Evolutionary conservation across 2,329 filamentous ascomycete species (phyloP), one percentile per base, ranked within the genome.

Genomic region (Chrysoporthe deuterocubensis): DNA sequence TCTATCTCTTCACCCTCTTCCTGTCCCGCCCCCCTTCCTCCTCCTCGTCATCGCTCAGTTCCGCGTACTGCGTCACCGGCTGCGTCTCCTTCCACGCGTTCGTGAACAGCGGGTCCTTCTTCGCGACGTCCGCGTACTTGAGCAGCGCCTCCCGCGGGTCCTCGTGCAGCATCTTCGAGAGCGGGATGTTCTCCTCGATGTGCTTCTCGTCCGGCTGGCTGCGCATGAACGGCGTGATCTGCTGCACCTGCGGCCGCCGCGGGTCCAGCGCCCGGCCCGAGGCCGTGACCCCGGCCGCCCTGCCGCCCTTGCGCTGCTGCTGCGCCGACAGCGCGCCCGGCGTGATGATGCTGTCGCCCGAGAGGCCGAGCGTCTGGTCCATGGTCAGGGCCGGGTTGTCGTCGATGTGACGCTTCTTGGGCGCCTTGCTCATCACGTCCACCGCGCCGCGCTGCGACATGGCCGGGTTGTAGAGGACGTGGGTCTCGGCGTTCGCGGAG

Each of bases 351-450:
- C 90, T 87, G 75, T 98, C 95, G 58, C 90, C 93, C 0, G 94
- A 94, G 68, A 98, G 85, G 16, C 93, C 94, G 3, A 90, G 83
- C 4, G 90, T 87, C 73, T 94, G 88, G 76, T 97, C 94, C 77
- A 92, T 96, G 1, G 94, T 97, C 44, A 96, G 84, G 68, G 88
- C 89, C 0, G 94, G 89, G 78, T 98, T 93, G 78, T 99, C 96
- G 77, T 99, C 96, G 69, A 99, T 89, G 77, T 99, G 95, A 1
- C 95, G 91, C 74, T 93, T 94, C 82, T 99, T 98, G 2, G 96
- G 94, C 0, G 94, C 94, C 75, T 93, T 92, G 70, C 92, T 94
- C 89, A 99, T 94, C 72, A 98, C 92, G 69, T 93, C 89, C 66
- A 94, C 90, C 3, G 94, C 96, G 68, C 96, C 96, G 69, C 89